These are phyloP conservation scores for Boletus vinaceobasis DNA, from an alignment of 768 basidiomycete genomes.

Conservation along the genomic window DNA sequence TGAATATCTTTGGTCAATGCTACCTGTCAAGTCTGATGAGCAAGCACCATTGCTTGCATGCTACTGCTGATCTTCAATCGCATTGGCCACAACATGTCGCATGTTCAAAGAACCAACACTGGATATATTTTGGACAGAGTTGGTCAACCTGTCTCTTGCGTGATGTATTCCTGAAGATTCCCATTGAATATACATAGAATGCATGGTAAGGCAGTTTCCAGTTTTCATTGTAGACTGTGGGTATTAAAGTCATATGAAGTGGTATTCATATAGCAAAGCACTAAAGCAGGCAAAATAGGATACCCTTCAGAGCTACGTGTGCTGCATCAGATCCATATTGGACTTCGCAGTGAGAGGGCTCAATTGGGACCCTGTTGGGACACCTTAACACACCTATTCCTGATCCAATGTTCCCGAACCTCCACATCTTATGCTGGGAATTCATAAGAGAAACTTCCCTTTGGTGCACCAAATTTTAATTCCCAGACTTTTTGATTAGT, in stretches of 20 bases:
- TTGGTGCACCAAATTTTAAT: conserved; percentile 17
- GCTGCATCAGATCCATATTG: conserved; percentile 9
- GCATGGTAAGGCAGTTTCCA: background rate
- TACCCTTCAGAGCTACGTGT: conserved; percentile 7
- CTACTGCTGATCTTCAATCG: background rate
- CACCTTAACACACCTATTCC: conserved; percentile 10
- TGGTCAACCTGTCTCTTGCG: conserved; percentile 1
- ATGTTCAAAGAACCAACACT: conserved; percentile 6
- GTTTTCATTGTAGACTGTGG: background rate
- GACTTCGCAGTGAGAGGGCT: conserved; percentile 16
- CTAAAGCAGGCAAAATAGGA: conserved; percentile 6
- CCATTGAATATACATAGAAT: conserved; percentile 10
- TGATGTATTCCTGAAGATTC: conserved; percentile 7
- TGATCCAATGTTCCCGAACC: conserved; percentile 19
- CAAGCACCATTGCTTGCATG: background rate
- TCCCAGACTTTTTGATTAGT: too few species aligned
- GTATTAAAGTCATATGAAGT: conserved; percentile 1
- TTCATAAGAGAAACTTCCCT: conserved; percentile 13
- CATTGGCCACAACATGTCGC: conserved; percentile 6
- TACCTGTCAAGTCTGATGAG: background rate
- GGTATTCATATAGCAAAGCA: conserved; percentile 15
- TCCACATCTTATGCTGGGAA: conserved; percentile 19
- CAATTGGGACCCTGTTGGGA: conserved; percentile 14
- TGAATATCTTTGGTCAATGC: conserved; percentile 5
- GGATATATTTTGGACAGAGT: conserved; percentile 4